Conservation (phyloP, 2,329 filamentous ascomycete species). For the Botrytis byssoidea region DNA sequence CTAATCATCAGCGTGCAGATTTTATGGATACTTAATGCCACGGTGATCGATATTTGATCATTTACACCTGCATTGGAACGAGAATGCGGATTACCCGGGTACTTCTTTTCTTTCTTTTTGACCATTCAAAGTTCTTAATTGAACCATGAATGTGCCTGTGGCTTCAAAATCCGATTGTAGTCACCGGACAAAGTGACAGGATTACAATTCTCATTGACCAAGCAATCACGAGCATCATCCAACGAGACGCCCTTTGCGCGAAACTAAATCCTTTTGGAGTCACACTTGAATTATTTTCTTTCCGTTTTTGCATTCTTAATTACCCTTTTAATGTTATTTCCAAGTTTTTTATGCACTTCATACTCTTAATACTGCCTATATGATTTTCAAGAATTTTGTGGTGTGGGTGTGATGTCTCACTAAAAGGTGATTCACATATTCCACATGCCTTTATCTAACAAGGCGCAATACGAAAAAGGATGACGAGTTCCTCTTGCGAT, state of each 20-base stretch:
- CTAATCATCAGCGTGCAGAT: not conserved
- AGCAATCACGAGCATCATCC: slow-evolving; percentile 20
- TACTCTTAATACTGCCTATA: slow-evolving; percentile 18
- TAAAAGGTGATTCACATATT: slow-evolving; percentile 31
- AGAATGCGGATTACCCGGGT: not conserved
- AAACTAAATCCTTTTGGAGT: slow-evolving; percentile 20
- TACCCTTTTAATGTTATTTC: not conserved
- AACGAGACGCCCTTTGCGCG: slow-evolving; percentile 7
- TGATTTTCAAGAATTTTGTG: slow-evolving; percentile 13
- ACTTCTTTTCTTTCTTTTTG: slow-evolving; percentile 1
- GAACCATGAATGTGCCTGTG: slow-evolving; percentile 14
- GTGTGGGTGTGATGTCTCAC: slow-evolving; percentile 30
- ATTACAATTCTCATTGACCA: slow-evolving; percentile 15
- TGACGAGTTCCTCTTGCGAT: slow-evolving; percentile 28
- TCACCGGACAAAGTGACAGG: slow-evolving; percentile 14
- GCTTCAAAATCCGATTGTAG: not conserved
- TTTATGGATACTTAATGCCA: not conserved
- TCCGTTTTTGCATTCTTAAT: slow-evolving; percentile 46
- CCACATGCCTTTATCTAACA: slow-evolving; percentile 28
- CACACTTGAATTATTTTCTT: slow-evolving; percentile 17
- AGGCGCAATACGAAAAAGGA: slow-evolving; percentile 30
- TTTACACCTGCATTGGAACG: slow-evolving; percentile 15
- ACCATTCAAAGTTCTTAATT: not conserved
- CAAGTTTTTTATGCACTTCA: slow-evolving; percentile 1
- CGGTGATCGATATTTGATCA: slow-evolving; percentile 12